Evolutionary conservation across 1,139 yeast species (phyloP).

Genomic region (Blastobotrys malaysiensis): DNA sequence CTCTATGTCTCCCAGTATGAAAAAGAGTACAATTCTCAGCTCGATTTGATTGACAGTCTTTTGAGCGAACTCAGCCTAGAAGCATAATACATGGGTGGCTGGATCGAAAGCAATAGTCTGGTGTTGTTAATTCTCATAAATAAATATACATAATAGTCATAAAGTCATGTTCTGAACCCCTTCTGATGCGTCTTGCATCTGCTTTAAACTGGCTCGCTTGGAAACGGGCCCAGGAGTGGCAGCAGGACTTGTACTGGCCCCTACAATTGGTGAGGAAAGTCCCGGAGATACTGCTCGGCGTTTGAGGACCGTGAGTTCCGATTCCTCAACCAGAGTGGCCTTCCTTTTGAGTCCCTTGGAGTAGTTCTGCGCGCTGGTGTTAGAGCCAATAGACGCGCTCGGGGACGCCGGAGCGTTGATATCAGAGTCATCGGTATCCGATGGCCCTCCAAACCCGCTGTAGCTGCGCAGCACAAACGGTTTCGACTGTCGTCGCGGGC

Average conservation of each 20-base stretch:
- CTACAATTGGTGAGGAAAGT: slow-evolving; percentile 18
- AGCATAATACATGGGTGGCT: slow-evolving; percentile 11
- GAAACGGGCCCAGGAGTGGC: slow-evolving; percentile 21
- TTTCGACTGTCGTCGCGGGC: background rate
- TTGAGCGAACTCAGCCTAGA: slow-evolving; percentile 36
- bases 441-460: slow-evolving; percentile 4
- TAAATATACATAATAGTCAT: slow-evolving; percentile 1
- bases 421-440: slow-evolving; percentile 23
- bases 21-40: slow-evolving; percentile 33
- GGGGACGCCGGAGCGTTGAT: slow-evolving; percentile 13
- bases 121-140: background rate
- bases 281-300: slow-evolving; percentile 33
- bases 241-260: slow-evolving; percentile 8
- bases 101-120: too few relatives aligned
- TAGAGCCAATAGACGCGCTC: slow-evolving; percentile 2
- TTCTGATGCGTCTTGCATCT: slow-evolving; percentile 29
- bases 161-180: slow-evolving; percentile 27
- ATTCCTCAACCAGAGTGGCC: slow-evolving; percentile 22
- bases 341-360: slow-evolving; percentile 10
- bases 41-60: slow-evolving; percentile 42
- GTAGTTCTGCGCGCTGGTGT: background rate
- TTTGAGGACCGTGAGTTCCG: slow-evolving; percentile 20
- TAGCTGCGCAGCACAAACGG: background rate
- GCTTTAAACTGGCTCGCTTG: slow-evolving; percentile 27
- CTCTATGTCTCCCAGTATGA: slow-evolving; percentile 17